A percentile compares a stretch with the other conserved stretches of the same genome.
These are phyloP conservation scores for Hygrocybe punicea DNA, from an alignment of 768 basidiomycete species.

Conservation along the genomic window DNA sequence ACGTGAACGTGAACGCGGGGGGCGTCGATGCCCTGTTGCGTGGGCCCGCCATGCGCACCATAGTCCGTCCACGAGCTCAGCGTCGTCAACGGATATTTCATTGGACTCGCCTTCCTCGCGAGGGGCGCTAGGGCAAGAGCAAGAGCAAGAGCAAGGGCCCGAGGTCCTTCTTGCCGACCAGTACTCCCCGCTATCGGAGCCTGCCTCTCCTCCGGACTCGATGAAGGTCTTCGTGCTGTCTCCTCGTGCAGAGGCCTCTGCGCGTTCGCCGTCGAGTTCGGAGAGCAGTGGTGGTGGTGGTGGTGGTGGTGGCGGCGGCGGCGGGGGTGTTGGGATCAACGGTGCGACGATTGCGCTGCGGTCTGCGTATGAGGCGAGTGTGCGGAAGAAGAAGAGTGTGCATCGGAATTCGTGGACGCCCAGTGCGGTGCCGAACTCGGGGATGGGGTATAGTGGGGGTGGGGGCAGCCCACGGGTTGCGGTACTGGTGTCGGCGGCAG, in stretches of 20 bases:
- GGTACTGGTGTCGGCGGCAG: neutral
- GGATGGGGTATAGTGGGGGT: neutral
- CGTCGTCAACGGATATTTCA: conserved; percentile 11
- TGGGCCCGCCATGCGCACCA: conserved; percentile 6
- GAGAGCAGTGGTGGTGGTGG: no score
- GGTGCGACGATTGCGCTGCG: conserved; percentile 2
- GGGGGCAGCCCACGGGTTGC: neutral
- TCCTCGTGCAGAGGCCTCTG: conserved; percentile 15
- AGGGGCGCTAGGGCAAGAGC: neutral
- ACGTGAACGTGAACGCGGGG: no score
- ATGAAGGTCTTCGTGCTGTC: conserved; percentile 20
- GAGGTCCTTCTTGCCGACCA: conserved; percentile 4
- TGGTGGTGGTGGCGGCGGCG: no score
- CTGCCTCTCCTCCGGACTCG: conserved; percentile 13
- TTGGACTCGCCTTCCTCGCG: conserved; percentile 3
- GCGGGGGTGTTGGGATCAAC: neutral
- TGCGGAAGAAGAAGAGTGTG: conserved; percentile 7
- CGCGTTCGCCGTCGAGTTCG: no score
- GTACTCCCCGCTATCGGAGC: conserved; percentile 4
- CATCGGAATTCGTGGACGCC: conserved; percentile 5
- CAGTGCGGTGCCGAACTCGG: neutral
- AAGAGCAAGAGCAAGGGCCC: neutral
- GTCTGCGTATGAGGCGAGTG: conserved; percentile 9
- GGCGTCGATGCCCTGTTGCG: neutral
- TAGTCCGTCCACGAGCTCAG: conserved; percentile 9